Evolutionary conservation across 331 rosid species (phyloP).

Genomic region (Pyrus hybrid): DNA sequence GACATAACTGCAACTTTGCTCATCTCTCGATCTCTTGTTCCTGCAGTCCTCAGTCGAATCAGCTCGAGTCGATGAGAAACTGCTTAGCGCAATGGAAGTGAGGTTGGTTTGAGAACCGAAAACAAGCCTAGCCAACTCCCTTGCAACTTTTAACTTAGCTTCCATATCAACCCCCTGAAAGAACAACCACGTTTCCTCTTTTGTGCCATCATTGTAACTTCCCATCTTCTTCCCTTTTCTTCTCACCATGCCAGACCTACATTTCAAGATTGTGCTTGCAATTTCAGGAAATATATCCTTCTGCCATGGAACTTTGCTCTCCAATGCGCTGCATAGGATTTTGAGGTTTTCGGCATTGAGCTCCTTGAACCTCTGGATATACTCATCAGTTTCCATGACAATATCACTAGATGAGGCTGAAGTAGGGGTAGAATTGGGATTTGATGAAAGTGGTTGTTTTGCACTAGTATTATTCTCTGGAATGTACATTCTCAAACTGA

Average conservation of each 20-base stretch:
- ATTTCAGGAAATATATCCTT: slow-evolving; percentile 62
- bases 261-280: slow-evolving; percentile 56
- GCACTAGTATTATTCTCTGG: slow-evolving; percentile 23
- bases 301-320: slow-evolving; percentile 74
- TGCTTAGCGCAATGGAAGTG: slow-evolving; percentile 54
- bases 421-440: slow-evolving; percentile 53
- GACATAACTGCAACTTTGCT: slow-evolving; percentile 60
- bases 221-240: slow-evolving; percentile 41
- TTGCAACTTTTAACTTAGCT: slow-evolving; percentile 67
- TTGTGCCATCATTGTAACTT: slow-evolving; percentile 14
- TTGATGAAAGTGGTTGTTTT: slow-evolving; percentile 32
- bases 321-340: slow-evolving; percentile 60
- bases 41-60: slow-evolving; percentile 74
- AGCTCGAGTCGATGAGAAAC: slow-evolving; percentile 63
- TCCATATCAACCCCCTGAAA: slow-evolving; percentile 79
- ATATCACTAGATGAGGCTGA: slow-evolving; percentile 54
- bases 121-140: slow-evolving; percentile 60
- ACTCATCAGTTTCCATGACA: slow-evolving; percentile 53
- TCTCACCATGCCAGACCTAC: slow-evolving; percentile 63
- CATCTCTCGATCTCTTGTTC: slow-evolving; percentile 75
- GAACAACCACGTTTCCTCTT: slow-evolving; percentile 88
- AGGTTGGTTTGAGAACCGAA: slow-evolving; percentile 59
- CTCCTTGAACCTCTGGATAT: slow-evolving; percentile 51
- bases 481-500: slow-evolving; percentile 43
- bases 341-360: slow-evolving; percentile 51